These are phyloP conservation scores for Lichtheimia ornata DNA, from an alignment of 371 early-diverging fungal species.

Conservation along the genomic window DNA sequence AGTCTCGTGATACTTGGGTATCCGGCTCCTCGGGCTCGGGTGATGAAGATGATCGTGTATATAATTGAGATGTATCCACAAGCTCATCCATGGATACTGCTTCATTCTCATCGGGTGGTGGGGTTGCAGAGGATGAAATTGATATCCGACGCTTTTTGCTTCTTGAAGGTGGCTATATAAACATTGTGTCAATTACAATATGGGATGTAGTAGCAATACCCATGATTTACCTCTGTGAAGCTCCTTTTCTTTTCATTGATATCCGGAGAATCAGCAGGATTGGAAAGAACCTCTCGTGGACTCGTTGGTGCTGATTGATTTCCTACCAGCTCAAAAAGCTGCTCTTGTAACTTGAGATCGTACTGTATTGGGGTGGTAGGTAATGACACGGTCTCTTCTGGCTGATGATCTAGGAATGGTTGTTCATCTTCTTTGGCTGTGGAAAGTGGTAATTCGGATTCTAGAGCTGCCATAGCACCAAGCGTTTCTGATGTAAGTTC, in stretches of 20 bases:
- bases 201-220: neutral
- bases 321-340: constrained; percentile 33
- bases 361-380: neutral
- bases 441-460: constrained; percentile 20
- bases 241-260: neutral
- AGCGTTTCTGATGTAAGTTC: constrained; percentile 26
- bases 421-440: constrained; percentile 13
- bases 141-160: neutral
- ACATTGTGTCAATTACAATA: neutral
- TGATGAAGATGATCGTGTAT: constrained; percentile 52
- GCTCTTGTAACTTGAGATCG: constrained; percentile 30
- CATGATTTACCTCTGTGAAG: neutral
- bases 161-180: neutral
- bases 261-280: neutral
- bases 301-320: neutral
- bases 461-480: constrained; percentile 27
- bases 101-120: constrained; percentile 10
- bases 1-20: constrained; percentile 47
- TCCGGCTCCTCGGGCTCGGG: constrained; percentile 44
- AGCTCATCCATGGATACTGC: constrained; percentile 62
- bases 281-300: constrained; percentile 2
- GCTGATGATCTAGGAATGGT: too few species aligned
- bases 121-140: constrained; percentile 3
- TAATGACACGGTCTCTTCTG: neutral
- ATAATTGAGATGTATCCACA: constrained; percentile 58